A percentile compares a stretch with the other conserved stretches of the same genome.
Evolutionary conservation across 1,139 yeast species (phyloP).

Genomic region (Dujonia santamariae): DNA sequence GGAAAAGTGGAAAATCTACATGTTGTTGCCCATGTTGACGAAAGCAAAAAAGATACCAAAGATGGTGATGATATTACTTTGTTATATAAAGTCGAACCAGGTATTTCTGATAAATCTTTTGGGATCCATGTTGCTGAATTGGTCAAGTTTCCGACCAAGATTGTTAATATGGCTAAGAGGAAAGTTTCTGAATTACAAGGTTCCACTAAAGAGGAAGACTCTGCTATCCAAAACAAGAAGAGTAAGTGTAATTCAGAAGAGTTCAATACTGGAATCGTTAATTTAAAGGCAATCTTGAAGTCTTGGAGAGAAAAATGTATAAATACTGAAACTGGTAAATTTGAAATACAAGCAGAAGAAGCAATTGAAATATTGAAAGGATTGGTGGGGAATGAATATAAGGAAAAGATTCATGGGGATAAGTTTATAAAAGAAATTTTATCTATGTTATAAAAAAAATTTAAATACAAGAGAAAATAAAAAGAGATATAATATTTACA

Average conservation of each 20-base stretch:
- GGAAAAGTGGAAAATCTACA: slow-evolving; percentile 72
- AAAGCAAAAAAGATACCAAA: slow-evolving; percentile 22
- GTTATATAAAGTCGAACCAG: slow-evolving; percentile 87
- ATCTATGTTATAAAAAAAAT: slow-evolving; percentile 20
- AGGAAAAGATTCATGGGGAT: slow-evolving; percentile 25
- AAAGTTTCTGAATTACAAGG: slow-evolving; percentile 81
- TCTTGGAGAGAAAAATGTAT: slow-evolving; percentile 58
- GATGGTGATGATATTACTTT: slow-evolving; percentile 73
- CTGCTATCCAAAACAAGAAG: slow-evolving; percentile 42
- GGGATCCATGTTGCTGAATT: slow-evolving; percentile 98
- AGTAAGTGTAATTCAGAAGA: slow-evolving; percentile 55
- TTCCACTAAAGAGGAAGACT: slow-evolving; percentile 30
- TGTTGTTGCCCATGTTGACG: slow-evolving; percentile 88
- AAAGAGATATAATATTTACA: background rate
- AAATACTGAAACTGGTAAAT: slow-evolving; percentile 29
- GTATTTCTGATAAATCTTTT: slow-evolving; percentile 89
- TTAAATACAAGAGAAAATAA: background rate
- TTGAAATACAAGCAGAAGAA: slow-evolving; percentile 26
- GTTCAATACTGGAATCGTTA: slow-evolving; percentile 51
- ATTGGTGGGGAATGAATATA: slow-evolving; percentile 26
- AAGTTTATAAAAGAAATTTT: slow-evolving; percentile 43
- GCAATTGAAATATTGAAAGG: slow-evolving; percentile 38
- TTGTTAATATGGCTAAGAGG: slow-evolving; percentile 90
- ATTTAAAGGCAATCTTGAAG: slow-evolving; percentile 53
- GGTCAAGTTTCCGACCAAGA: slow-evolving; percentile 86